Evolutionary conservation across 1,139 yeast genomes (phyloP).

Genomic region (Pichia sp.): DNA sequence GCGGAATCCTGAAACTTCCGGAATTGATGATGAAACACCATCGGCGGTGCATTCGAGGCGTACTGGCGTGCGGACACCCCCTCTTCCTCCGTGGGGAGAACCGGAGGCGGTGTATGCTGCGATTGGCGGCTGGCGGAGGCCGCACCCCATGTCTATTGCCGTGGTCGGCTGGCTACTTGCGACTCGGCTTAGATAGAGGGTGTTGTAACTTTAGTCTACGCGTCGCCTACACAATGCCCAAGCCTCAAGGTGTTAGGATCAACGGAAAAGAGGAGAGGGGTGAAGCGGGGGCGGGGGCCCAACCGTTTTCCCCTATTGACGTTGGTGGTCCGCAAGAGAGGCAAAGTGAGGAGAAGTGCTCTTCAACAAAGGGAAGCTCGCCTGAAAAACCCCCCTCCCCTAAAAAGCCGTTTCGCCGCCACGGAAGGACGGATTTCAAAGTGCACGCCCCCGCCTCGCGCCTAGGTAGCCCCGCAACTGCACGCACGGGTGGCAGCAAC

Average conservation of each 20-base stretch:
- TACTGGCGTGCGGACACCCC: too few species aligned
- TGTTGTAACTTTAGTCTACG: background rate
- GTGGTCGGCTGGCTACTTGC: background rate
- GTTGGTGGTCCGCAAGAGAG: background rate
- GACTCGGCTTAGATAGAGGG: too few species aligned
- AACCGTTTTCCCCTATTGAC: too few species aligned
- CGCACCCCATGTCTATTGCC: background rate
- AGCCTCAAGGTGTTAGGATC: background rate
- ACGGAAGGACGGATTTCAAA: background rate
- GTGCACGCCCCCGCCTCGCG: background rate
- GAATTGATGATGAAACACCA: background rate
- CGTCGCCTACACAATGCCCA: background rate
- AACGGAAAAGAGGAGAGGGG: too few species aligned
- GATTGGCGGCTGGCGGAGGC: background rate
- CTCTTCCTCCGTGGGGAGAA: background rate
- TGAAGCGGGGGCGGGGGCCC: too few species aligned
- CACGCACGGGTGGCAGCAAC: background rate
- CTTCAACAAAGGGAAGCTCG: background rate
- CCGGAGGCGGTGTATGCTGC: background rate
- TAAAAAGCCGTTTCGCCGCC: background rate
- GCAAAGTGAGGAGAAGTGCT: background rate
- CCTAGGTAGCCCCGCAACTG: background rate
- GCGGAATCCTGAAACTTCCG: too few species aligned
- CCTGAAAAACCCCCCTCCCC: background rate
- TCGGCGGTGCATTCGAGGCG: background rate